Conservation (phyloP, 2,329 filamentous ascomycete species). For the Dactylellina cionopaga region DNA sequence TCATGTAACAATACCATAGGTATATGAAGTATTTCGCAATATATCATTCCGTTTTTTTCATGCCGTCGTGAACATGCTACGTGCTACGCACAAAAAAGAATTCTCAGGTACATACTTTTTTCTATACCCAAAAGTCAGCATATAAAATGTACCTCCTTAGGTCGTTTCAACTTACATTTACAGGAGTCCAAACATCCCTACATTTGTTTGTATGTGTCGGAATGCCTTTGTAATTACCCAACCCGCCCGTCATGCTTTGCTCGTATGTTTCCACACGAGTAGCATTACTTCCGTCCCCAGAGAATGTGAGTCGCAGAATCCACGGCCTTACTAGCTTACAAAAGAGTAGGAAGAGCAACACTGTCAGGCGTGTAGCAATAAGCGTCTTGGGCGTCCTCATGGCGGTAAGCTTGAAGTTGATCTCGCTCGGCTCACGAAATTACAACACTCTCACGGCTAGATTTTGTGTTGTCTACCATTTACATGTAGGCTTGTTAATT, state of each 20-base stretch:
- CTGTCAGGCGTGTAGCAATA: background rate
- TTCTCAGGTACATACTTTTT: background rate
- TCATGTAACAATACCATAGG: too few species aligned
- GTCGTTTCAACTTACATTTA: conserved; percentile 29
- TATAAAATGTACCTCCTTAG: too few species aligned
- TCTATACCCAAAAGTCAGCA: too few species aligned
- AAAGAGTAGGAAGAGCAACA: background rate
- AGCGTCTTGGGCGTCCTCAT: background rate
- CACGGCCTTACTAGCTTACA: background rate
- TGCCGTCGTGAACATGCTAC: too few species aligned
- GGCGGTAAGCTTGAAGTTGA: too few species aligned
- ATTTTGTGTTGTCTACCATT: conserved; percentile 1
- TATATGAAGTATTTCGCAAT: too few species aligned
- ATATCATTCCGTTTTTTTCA: too few species aligned
- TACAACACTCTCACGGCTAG: background rate
- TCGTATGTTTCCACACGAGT: conserved; percentile 10
- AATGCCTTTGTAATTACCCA: conserved; percentile 12
- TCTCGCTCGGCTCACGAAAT: background rate
- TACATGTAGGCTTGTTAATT: too few species aligned
- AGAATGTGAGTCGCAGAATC: conserved; percentile 33
- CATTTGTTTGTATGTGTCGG: conserved; percentile 27
- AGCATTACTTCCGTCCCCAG: background rate
- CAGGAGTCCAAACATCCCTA: conserved; percentile 29
- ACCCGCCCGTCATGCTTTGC: conserved; percentile 20
- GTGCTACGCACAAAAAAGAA: background rate